Conservation (phyloP, 1,139 yeast genomes). For the Chernovozyma aurita region DNA sequence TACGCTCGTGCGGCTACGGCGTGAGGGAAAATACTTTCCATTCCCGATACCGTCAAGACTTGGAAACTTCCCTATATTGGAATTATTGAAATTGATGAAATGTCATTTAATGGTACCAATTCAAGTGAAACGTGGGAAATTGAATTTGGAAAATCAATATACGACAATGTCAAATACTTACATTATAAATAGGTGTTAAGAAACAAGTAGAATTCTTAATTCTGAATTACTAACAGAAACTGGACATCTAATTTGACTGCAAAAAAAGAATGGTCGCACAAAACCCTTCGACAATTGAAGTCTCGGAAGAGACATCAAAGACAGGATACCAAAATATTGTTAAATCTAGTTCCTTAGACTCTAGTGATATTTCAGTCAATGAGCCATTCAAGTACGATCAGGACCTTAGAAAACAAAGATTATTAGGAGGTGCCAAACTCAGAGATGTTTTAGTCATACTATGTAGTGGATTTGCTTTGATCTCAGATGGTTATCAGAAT, state of each 20-base stretch:
- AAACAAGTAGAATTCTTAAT: too few species aligned
- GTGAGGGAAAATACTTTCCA: too few species aligned
- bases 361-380: constrained; percentile 5
- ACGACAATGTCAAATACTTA: background rate
- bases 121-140: too few species aligned
- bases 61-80: too few species aligned
- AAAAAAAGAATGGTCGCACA: background rate
- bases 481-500: constrained; percentile 51
- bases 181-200: background rate
- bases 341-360: background rate
- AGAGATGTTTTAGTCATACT: constrained; percentile 34
- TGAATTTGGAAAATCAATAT: background rate
- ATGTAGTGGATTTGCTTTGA: constrained; percentile 48
- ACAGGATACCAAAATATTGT: background rate
- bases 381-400: constrained; percentile 27
- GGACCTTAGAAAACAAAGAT: constrained; percentile 29
- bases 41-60: too few species aligned
- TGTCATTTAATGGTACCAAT: too few species aligned
- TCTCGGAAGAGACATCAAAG: background rate
- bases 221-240: too few species aligned
- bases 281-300: background rate
- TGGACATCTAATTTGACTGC: too few species aligned
- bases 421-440: constrained; percentile 22
- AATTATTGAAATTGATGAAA: too few species aligned
- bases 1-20: too few species aligned